Evolutionary conservation across 768 basidiomycete species (phyloP), one percentile per base, ranked within the genome.

Genomic region (Lepiota venenata): DNA sequence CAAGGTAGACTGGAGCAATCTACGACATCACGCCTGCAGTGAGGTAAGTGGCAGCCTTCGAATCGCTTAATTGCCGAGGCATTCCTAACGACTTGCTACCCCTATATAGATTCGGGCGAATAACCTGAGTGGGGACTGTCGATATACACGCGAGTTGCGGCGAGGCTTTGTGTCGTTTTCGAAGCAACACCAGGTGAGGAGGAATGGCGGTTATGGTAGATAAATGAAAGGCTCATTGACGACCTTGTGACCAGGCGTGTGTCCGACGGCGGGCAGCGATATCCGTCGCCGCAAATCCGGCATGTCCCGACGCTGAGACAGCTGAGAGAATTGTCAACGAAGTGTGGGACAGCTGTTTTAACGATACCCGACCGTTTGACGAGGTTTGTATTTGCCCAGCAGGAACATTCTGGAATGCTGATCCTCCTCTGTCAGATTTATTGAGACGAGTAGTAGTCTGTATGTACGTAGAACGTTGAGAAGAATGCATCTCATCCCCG

Each of bases 261-360:
- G 93, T 97, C 18, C 88, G 93, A 48, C 82, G 95, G 37, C 79
- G 94, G 58, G 93, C 96, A 7, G 75, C 91, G 10, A 67, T 86
- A 35, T 96, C 93, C 2, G 91, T 99, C 2, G 72, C 75, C 37
- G 81, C 80, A 15, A 95, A 98, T 67, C 86, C 92, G 11, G 75
- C 79, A 18, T 98, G 95, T 65, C 85, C 85, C 1, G 82, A 87
- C 63, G 69, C 75, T 37, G 89, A 78, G 4, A 74, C 88, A 21
- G 96, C 95, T 11, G 93, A 94, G 67, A 80, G 81, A 54, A 93
- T 85, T 1, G 95, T 98, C 43, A 97, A 98, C 60, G 91, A 97
- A 67, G 96, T 96, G 32, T 99, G 91, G 89, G 93, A 93, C 64
- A 93, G 91, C 61, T 99, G 96, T 69, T 94, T 91, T 70, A 86